Conservation (phyloP, 2,329 filamentous ascomycete genomes). For the Scytalidium sp. region DNA sequence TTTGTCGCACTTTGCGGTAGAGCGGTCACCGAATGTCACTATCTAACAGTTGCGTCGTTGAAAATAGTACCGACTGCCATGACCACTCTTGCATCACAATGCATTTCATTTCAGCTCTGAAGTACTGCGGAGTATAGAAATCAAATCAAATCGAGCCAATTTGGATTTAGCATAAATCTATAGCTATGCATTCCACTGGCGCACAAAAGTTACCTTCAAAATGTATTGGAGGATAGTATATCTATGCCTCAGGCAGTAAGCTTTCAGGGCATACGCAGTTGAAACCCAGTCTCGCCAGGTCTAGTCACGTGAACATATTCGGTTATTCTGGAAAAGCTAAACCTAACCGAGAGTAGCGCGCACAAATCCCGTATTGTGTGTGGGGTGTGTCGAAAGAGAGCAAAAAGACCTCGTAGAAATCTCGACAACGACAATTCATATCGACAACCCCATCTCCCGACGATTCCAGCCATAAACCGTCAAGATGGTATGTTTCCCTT, state of each 20-base stretch:
- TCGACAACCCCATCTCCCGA: not conserved
- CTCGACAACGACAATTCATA: constrained; percentile 4
- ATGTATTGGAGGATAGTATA: too few species aligned
- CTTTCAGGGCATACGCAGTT: not conserved
- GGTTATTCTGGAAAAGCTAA: not conserved
- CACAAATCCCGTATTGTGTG: not conserved
- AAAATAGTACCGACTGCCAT: too few species aligned
- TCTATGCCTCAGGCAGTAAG: not conserved
- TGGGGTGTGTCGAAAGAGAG: not conserved
- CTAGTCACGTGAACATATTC: not conserved
- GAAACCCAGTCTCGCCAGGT: not conserved
- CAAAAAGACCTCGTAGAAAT: not conserved
- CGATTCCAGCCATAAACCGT: constrained; percentile 16
- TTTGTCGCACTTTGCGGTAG: too few species aligned
- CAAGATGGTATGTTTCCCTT: constrained; percentile 20
- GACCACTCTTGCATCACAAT: too few species aligned
- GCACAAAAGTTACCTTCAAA: too few species aligned
- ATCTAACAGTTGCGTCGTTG: too few species aligned
- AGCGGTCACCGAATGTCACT: too few species aligned
- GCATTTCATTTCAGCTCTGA: too few species aligned
- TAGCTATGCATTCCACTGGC: too few species aligned
- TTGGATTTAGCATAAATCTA: too few species aligned
- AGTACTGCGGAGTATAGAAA: too few species aligned
- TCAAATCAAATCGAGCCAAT: too few species aligned
- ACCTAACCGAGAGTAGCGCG: not conserved